These are phyloP conservation scores for Rhynchosporium agropyri DNA, from an alignment of 2,329 filamentous ascomycete species.

Conservation along the genomic window DNA sequence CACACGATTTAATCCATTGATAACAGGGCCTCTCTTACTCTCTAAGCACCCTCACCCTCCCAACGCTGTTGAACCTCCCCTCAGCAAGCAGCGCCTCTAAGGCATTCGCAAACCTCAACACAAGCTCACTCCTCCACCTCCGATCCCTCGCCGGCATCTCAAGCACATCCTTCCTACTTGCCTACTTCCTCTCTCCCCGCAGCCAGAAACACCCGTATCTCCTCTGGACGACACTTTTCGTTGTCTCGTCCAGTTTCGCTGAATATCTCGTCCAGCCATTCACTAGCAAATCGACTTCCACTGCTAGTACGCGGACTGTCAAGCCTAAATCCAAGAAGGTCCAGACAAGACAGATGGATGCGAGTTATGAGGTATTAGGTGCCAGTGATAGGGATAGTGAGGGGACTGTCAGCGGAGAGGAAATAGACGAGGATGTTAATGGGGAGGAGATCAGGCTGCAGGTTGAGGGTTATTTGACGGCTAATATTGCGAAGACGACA, in stretches of 20 bases:
- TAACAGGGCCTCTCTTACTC: conserved; percentile 85
- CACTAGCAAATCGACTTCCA: conserved; percentile 18
- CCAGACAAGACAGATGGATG: conserved; percentile 55
- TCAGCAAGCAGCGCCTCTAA: conserved; percentile 71
- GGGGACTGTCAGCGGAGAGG: conserved; percentile 49
- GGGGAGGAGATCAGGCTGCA: conserved; percentile 63
- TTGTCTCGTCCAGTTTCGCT: conserved; percentile 54
- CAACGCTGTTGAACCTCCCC: conserved; percentile 78
- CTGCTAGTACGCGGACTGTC: conserved; percentile 8
- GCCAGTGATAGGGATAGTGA: conserved; percentile 49
- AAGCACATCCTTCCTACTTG: conserved; percentile 71
- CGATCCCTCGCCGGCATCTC: conserved; percentile 69
- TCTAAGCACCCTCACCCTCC: conserved; percentile 75
- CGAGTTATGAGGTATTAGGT: conserved; percentile 70
- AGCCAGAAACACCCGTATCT: conserved; percentile 84
- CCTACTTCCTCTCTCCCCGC: conserved; percentile 75
- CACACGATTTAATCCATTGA: conserved; percentile 8
- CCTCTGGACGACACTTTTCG: conserved; percentile 77
- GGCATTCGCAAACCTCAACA: conserved; percentile 69
- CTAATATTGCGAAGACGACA: conserved; percentile 56
- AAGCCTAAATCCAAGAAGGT: conserved; percentile 42
- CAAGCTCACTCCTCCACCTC: conserved; percentile 65
- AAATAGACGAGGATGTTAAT: conserved; percentile 53
- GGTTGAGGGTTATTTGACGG: conserved; percentile 58
- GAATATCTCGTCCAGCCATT: conserved; percentile 35